These are phyloP conservation scores for Thraustotheca clavata DNA, from an alignment of 352 stramenopile species.

Conservation along the genomic window DNA sequence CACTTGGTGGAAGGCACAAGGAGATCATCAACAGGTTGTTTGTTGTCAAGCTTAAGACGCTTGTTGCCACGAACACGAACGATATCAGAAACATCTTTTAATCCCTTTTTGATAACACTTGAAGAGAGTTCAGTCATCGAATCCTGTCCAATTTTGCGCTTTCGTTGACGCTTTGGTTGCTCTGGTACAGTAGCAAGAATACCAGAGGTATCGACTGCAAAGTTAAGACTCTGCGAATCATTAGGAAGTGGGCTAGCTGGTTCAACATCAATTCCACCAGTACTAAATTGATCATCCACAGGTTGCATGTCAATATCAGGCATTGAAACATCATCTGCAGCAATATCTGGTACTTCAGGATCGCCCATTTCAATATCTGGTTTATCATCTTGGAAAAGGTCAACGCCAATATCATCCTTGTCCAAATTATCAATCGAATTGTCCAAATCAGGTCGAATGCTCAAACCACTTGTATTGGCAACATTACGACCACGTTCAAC, in stretches of 20 bases:
- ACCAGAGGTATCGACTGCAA: conserved; percentile 35
- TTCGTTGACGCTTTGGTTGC: conserved; percentile 23
- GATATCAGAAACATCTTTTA: conserved; percentile 73
- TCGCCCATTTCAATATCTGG: conserved; percentile 20
- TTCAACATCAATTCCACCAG: conserved; percentile 8
- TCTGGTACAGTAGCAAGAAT: conserved; percentile 49
- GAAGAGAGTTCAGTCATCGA: conserved; percentile 72
- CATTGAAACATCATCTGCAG: background rate
- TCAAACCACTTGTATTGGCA: conserved; percentile 29
- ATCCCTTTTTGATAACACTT: conserved; percentile 62
- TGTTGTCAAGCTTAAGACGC: conserved; percentile 26
- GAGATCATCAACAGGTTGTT: conserved; percentile 38
- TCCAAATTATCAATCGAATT: background rate
- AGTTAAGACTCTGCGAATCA: conserved; percentile 33
- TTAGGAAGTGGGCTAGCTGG: conserved; percentile 31
- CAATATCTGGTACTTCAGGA: conserved; percentile 5
- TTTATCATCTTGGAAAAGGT: conserved; percentile 16
- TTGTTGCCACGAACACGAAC: conserved; percentile 41
- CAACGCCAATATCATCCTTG: conserved; percentile 7
- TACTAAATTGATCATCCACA: conserved; percentile 11
- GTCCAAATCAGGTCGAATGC: conserved; percentile 7
- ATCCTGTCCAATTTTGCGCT: conserved; percentile 72
- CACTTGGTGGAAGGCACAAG: conserved; percentile 39
- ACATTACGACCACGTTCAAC: conserved; percentile 73
- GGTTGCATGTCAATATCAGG: conserved; percentile 18